A percentile compares a stretch with the other conserved stretches of the same genome.
Conservation (phyloP, 495 filamentous ascomycete genomes). For the Xylaria palmicola region DNA sequence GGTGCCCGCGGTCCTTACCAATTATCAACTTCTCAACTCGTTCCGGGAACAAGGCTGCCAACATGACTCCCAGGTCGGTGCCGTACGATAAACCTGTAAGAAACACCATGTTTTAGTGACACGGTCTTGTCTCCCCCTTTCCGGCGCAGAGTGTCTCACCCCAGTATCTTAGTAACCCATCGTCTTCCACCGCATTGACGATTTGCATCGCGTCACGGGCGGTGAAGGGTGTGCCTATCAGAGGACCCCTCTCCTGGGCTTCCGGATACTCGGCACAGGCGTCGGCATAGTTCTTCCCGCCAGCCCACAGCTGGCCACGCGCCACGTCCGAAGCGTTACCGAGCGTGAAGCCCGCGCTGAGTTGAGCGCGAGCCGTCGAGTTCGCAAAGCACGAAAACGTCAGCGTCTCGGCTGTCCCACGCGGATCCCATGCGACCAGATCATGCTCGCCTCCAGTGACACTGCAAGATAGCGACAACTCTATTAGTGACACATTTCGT, state of each 20-base stretch:
- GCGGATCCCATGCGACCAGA: slow-evolving; percentile 39
- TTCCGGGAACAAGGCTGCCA: slow-evolving; percentile 47
- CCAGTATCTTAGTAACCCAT: slow-evolving; percentile 48
- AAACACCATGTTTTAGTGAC: not conserved
- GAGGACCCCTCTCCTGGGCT: slow-evolving; percentile 21
- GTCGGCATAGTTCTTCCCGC: slow-evolving; percentile 12
- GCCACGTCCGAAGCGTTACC: slow-evolving; percentile 24
- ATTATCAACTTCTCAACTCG: slow-evolving; percentile 42
- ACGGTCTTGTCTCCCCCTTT: not conserved
- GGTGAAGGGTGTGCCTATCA: slow-evolving; percentile 41
- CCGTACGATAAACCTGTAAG: slow-evolving; percentile 43
- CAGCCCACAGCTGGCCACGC: slow-evolving; percentile 25
- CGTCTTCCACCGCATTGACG: slow-evolving; percentile 42
- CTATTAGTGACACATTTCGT: not conserved
- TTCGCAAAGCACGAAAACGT: slow-evolving; percentile 37
- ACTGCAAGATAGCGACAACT: slow-evolving; percentile 5
- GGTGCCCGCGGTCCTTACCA: not conserved
- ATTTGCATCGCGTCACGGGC: slow-evolving; percentile 45
- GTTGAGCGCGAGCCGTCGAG: not conserved
- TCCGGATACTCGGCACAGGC: slow-evolving; percentile 15
- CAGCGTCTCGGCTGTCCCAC: slow-evolving; percentile 40
- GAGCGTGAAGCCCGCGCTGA: not conserved
- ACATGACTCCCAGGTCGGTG: slow-evolving; percentile 40
- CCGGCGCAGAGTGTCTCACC: slow-evolving; percentile 27
- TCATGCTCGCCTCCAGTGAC: slow-evolving; percentile 37